Evolutionary conservation across 2,329 filamentous ascomycete species (phyloP), one percentile per base, ranked within the genome.

Genomic region (Aureobasidium sp.): DNA sequence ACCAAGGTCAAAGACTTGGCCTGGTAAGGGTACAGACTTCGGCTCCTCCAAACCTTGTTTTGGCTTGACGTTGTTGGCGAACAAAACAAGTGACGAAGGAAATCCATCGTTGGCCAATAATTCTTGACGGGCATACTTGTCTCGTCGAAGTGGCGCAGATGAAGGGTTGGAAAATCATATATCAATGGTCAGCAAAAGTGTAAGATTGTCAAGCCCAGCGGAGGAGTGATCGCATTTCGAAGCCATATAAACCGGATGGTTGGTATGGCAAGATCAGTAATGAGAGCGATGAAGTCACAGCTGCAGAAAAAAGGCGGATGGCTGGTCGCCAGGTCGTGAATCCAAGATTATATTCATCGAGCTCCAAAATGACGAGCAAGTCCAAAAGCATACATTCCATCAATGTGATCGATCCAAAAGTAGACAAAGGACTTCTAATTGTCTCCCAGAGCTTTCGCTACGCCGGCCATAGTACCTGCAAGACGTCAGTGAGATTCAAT

Each of bases 401-500:
- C 8, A 45, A 48, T 48, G 45, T 35, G 40, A 47, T 47, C 31
- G 7, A 19, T 44, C 52, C 8, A 42, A 40, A 17, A n/a, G 17
- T 17, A 44, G 22, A 19, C 4, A 14, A 9, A 22, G 12, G 6
- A 11, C 5, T 33, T 31, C 24, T 66, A 68, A 47, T 67, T 68
- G 8, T 69, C 69, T 61, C 69, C 69, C 37, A 67, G 65, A 24
- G 68, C 67, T 67, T 72, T 72, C 47, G 69, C 52, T 63, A 70
- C 67, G 3, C 70, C 69, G 39, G 69, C 65, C 35, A 67, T 67
- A 48, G 61, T 63, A 60, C 69, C 69, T 71, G 67, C 58, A 62
- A 52, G 24, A 60, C 57, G 50, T 63, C 35, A n/a, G 47, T 50
- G 37, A 50, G 52, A 31, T 47, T 59, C 44, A 14, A 37, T 35